These are phyloP conservation scores for Arxiozyma slooffiae DNA, from an alignment of 1,139 yeast genomes.

Conservation along the genomic window DNA sequence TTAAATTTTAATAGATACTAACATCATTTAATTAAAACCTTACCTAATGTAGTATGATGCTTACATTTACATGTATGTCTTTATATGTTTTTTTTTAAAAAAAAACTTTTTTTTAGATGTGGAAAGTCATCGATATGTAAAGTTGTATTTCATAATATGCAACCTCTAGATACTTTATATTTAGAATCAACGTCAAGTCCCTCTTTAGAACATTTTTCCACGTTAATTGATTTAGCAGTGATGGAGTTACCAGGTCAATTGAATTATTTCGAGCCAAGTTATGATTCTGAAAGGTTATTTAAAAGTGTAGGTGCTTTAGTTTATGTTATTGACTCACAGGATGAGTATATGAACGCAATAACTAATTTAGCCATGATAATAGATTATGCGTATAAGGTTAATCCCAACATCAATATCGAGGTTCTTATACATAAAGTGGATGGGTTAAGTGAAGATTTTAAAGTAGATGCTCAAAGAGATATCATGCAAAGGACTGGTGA, in stretches of 20 bases:
- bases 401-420: conserved; percentile 80
- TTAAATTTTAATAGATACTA: not conserved
- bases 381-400: conserved; percentile 76
- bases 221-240: conserved; percentile 79
- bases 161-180: conserved; percentile 84
- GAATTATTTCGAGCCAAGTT: conserved; percentile 75
- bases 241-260: conserved; percentile 95
- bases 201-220: conserved; percentile 64
- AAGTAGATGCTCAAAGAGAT: conserved; percentile 90
- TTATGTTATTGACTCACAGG: conserved; percentile 90
- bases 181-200: conserved; percentile 87
- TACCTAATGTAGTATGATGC: not conserved
- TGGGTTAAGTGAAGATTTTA: conserved; percentile 86
- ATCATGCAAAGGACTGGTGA: conserved; percentile 94
- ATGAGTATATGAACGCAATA: conserved; percentile 84
- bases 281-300: conserved; percentile 69
- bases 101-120: conserved; percentile 25
- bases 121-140: conserved; percentile 91
- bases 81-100: not conserved
- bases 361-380: conserved; percentile 83
- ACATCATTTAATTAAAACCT: not conserved
- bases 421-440: conserved; percentile 92
- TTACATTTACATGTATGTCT: not conserved
- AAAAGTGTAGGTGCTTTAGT: conserved; percentile 86
- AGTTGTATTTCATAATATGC: conserved; percentile 94